Base-by-base conservation (phyloP, 768 basidiomycete genomes). In the Strobilomyces confusus region DNA sequence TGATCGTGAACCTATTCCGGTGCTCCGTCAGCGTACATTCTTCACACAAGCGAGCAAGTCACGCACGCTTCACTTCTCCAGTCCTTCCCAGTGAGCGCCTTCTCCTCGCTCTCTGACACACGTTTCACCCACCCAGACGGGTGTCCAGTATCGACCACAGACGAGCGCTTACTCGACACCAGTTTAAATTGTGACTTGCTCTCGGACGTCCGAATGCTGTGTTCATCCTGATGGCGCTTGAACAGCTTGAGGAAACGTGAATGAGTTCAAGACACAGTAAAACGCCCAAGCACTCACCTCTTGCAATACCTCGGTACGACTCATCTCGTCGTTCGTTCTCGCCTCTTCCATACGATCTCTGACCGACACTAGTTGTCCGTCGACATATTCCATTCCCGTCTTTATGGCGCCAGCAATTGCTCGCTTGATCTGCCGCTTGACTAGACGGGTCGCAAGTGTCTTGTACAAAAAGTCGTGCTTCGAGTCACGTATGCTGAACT, bases 391-490 rank as follows among this genome's bases (percentile, higher is more conserved):
- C 56, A 98, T 73, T 1, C 84, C 92, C 15, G 89, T 90, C 42
- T 75, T 79, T 50, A 98, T 81, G 4, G 84, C 84, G 49, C 84
- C 86, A 38, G 74, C 70, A 33, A 85, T 73, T 1, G 80, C 86
- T 62, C 75, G 80, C 66, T 80, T 74, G 62, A 87, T 77, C 60
- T 83, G 67, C 60, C 76, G 80, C 80, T 94, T 95, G 62, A 99
- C 84, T 36, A 97, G 73, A 7, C 81, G 82, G 2, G 84, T 92
- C 13, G 89, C 89, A 37, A 93, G 77, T 4, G 89, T 86, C 77
- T 89, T 92, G 78, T 95, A 95, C 57, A 95, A 68, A 23, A 88
- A 71, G 63, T 93, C 89, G 72, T 97, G 93, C 72, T 94, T 95
- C 57, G 87, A 81, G 59, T 98, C 94, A 5, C 92, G 83, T 61